phyloP scores from a whole-genome alignment of 352 stramenopile species.

The Globisporangium polare region DNA sequence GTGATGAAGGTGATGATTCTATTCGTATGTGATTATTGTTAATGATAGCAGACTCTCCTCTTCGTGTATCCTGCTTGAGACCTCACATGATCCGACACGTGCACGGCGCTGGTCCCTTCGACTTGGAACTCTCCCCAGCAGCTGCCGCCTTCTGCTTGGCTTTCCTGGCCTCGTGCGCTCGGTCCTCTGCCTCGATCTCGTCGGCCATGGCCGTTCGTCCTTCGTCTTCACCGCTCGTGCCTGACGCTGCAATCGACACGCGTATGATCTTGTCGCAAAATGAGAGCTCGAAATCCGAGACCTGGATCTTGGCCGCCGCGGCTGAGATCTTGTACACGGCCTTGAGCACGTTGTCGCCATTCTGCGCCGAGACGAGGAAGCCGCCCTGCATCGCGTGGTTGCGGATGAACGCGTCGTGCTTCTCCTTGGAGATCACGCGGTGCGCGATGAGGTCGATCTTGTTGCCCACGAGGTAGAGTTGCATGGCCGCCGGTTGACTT shows the following conservation, averaged over 20 bases:
- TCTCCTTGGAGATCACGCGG: conserved; percentile 59
- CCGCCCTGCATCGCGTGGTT: conserved; percentile 53
- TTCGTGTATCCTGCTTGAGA: neutral
- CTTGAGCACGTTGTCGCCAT: conserved; percentile 79
- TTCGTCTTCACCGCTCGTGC: conserved; percentile 28
- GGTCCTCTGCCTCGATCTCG: conserved; percentile 76
- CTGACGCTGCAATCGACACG: conserved; percentile 34
- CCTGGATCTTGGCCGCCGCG: conserved; percentile 54
- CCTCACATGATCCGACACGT: conserved; percentile 14
- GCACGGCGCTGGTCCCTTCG: neutral
- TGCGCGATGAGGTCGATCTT: conserved; percentile 84
- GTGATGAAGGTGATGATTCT: neutral
- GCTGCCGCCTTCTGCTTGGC: conserved; percentile 11
- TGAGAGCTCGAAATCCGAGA: conserved; percentile 80
- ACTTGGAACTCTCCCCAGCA: neutral
- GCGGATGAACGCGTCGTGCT: conserved; percentile 76
- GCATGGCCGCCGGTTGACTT: conserved; percentile 30
- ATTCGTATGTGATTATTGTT: neutral
- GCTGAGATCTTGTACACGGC: conserved; percentile 75
- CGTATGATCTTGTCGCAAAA: conserved; percentile 73
- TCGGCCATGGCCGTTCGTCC: conserved; percentile 64
- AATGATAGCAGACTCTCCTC: neutral
- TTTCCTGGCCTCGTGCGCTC: conserved; percentile 42
- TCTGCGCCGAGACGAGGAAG: conserved; percentile 83
- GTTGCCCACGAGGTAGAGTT: conserved; percentile 81